Base-by-base conservation (phyloP, 257 asterid genomes). In the Fraxinus americana region DNA sequence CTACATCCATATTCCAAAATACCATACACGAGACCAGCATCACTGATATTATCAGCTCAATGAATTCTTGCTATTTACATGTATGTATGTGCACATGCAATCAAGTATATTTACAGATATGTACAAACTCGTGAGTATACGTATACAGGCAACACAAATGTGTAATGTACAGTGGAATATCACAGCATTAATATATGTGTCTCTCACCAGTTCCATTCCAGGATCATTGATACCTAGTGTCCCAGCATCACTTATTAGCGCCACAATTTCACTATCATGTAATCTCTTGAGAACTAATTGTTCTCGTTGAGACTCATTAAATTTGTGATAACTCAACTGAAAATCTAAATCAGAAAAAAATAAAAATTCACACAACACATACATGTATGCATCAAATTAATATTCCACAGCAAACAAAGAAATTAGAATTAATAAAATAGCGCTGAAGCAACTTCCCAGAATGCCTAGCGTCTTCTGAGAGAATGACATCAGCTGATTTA, bases 141-240 rank as follows among this genome's bases (percentile, higher is more conserved):
- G 38, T 23, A 16, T 71, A 2, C 6, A 36, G 16, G 19, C 8
- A 17, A 9, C 5, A 36, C 72, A 6, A n/a, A 36, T 14, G 48
- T n/a, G 1, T 32, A 32, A 5, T 4, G 30, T 34, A 19, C 65
- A 52, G 27, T 32, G 35, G 70, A 67, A 73, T 6, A 68, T 23
- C n/a, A 79, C 30, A 38, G 32, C 68, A 85, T 35, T 23, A 57
- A 57, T 68, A 8, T 8, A 74, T 48, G 78, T 32, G 5, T 32
- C 35, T 32, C 95, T 85, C 80, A 92, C 99, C 97, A 95, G 85
- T 77, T 93, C 96, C 83, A 82, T 82, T 73, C 98, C 98, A 77
- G 98, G 99, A 79, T 95, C 99, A 71, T 98, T 91, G 77, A 95
- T 93, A 83, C 99, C 92, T 3, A 97, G 98, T 70, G 88, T 92